Evolutionary conservation across 192 early-diverging fungal genomes (phyloP).

Genomic region (Martensiomyces pterosporus): DNA sequence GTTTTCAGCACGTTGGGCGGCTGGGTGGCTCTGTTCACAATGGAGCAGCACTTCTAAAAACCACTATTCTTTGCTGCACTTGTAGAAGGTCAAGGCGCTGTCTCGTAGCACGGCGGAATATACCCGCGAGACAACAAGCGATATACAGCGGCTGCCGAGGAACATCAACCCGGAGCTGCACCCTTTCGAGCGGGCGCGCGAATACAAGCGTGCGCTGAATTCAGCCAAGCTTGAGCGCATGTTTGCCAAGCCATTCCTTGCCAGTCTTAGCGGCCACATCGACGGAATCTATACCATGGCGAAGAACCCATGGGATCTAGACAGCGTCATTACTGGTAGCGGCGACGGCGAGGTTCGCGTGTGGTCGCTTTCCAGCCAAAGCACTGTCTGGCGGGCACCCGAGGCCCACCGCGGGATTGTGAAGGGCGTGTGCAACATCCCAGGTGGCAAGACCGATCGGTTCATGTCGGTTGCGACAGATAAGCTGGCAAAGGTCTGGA

Average conservation of each 20-base stretch:
- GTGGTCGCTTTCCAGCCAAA: conserved; percentile 79
- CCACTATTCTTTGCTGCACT: not conserved
- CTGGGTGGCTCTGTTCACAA: too few relatives aligned
- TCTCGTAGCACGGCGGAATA: conserved; percentile 75
- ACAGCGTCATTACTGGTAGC: conserved; percentile 80
- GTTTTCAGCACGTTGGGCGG: too few relatives aligned
- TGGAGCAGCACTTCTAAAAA: not conserved
- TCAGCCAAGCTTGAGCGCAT: conserved; percentile 89
- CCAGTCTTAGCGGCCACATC: conserved; percentile 81
- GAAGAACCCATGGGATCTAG: conserved; percentile 87
- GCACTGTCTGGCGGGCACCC: conserved; percentile 69
- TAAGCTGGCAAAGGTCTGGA: conserved; percentile 94
- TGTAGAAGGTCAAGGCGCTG: conserved; percentile 93
- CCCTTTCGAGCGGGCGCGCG: conserved; percentile 91
- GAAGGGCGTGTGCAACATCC: conserved; percentile 73
- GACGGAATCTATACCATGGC: conserved; percentile 95
- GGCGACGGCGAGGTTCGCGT: conserved; percentile 95
- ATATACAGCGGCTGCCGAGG: conserved; percentile 82
- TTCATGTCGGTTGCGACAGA: conserved; percentile 94
- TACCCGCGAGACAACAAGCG: conserved; percentile 75
- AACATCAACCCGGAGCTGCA: conserved; percentile 89
- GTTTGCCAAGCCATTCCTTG: conserved; percentile 97
- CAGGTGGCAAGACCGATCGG: conserved; percentile 53
- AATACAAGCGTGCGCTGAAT: conserved; percentile 94
- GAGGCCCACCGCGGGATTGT: conserved; percentile 83